Percentiles rank a stretch among this genome's conserved stretches.
Conservation (phyloP, 2,329 filamentous ascomycete species). For the Diaporthe sp. region DNA sequence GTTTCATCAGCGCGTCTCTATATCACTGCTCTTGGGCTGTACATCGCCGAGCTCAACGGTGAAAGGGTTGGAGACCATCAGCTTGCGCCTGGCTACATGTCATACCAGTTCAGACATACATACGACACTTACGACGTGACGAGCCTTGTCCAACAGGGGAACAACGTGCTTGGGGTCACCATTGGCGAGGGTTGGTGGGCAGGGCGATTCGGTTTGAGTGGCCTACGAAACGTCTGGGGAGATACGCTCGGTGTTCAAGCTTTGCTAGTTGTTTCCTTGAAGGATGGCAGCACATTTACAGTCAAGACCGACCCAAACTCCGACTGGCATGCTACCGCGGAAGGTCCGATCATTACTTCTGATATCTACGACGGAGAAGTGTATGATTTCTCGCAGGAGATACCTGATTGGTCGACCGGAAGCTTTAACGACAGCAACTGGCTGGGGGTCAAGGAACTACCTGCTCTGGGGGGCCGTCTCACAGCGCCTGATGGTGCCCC, state of each 20-base stretch:
- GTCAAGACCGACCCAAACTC: constrained; percentile 7
- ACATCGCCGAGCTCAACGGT: constrained; percentile 63
- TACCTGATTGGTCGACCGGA: constrained; percentile 9
- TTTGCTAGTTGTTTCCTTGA: not conserved
- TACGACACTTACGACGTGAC: constrained; percentile 66
- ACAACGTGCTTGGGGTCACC: not conserved
- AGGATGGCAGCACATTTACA: constrained; percentile 11
- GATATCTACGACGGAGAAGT: constrained; percentile 16
- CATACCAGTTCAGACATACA: constrained; percentile 62
- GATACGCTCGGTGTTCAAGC: constrained; percentile 16
- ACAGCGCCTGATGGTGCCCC: constrained; percentile 10
- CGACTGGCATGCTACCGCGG: constrained; percentile 2
- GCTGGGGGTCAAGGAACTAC: constrained; percentile 7
- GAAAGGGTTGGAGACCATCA: constrained; percentile 54
- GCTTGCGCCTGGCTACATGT: constrained; percentile 66
- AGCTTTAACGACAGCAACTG: constrained; percentile 9
- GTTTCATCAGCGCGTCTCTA: constrained; percentile 57
- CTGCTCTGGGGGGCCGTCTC: not conserved
- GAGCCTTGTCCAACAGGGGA: constrained; percentile 38
- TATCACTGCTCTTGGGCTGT: constrained; percentile 61
- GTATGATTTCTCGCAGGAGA: not conserved
- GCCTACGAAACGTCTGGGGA: constrained; percentile 1
- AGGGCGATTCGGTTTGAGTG: not conserved
- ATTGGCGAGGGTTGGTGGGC: constrained; percentile 14
- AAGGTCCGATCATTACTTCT: constrained; percentile 7